A percentile compares a stretch with the other conserved stretches of the same genome.
These are phyloP conservation scores for Blechomonas ayalai DNA, from an alignment of 208 protist species.

Conservation along the genomic window DNA sequence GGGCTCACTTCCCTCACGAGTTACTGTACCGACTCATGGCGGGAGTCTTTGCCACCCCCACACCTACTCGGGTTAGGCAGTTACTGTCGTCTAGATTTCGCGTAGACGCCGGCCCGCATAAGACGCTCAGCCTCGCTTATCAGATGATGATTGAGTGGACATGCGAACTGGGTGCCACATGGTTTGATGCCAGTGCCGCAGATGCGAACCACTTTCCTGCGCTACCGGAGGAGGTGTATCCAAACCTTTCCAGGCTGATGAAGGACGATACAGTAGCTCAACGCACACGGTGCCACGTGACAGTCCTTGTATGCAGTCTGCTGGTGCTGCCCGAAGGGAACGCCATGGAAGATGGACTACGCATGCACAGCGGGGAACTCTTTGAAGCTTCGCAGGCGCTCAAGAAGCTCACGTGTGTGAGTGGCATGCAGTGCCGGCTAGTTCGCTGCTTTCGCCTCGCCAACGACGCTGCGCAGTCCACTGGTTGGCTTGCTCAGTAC, in stretches of 20 bases:
- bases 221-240: conserved; percentile 15
- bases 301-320: conserved; percentile 17
- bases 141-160: conserved; percentile 28
- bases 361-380: conserved; percentile 14
- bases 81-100: conserved; percentile 23
- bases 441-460: conserved; percentile 19
- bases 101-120: conserved; percentile 8
- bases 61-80: conserved; percentile 11
- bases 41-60: conserved; percentile 19
- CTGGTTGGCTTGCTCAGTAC: conserved; percentile 13
- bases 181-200: conserved; percentile 6
- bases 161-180: conserved; percentile 19
- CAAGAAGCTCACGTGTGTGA: conserved; percentile 23
- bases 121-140: conserved; percentile 17
- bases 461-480: conserved; percentile 3
- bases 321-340: conserved; percentile 1
- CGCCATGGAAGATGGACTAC: conserved; percentile 3
- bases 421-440: conserved; percentile 59
- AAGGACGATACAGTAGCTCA: conserved; percentile 25
- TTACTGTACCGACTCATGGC: conserved; percentile 16
- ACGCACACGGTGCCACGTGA: conserved; percentile 27
- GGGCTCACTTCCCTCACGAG: conserved; percentile 6
- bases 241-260: conserved; percentile 16
- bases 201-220: conserved; percentile 3
- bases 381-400: conserved; percentile 33